These are phyloP conservation scores for Perkinsus marinus DNA, from an alignment of 169 alveolate genomes.

Conservation along the genomic window DNA sequence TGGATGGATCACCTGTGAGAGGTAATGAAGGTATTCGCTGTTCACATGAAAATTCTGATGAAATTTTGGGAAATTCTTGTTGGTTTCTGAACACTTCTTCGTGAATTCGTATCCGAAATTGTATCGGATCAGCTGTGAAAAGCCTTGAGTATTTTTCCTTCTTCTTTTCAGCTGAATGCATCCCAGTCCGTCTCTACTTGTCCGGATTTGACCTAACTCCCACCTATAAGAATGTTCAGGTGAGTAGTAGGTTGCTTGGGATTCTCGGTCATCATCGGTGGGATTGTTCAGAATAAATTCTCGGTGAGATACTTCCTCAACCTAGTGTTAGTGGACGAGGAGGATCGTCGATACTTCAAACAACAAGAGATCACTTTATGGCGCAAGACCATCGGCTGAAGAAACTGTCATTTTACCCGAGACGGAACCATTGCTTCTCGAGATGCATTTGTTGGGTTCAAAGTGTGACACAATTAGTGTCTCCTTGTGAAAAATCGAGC, in stretches of 20 bases:
- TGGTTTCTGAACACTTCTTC: too few species aligned
- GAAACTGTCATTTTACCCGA: too few species aligned
- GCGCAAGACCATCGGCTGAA: constrained; percentile 80
- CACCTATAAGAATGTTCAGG: constrained; percentile 80
- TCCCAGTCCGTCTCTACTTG: constrained; percentile 89
- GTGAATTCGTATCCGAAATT: too few species aligned
- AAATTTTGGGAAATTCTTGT: too few species aligned
- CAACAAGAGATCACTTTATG: constrained; percentile 91
- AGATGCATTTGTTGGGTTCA: too few species aligned
- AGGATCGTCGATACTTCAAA: constrained; percentile 88
- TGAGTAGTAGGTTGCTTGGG: neutral
- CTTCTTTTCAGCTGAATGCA: constrained; percentile 64
- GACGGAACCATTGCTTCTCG: too few species aligned
- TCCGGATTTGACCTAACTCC: constrained; percentile 95
- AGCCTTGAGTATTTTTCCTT: neutral
- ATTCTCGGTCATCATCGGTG: neutral
- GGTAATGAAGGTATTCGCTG: too few species aligned
- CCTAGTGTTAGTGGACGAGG: constrained; percentile 94
- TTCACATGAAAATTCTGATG: too few species aligned
- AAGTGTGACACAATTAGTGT: too few species aligned
- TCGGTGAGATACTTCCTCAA: constrained; percentile 88
- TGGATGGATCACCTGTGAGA: constrained; percentile 98
- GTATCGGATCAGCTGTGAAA: neutral
- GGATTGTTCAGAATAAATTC: constrained; percentile 57
- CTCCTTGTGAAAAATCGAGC: too few species aligned